Percentiles rank a stretch among this genome's conserved stretches.
Conservation (phyloP, 2,329 filamentous ascomycete genomes). For the Aspergillus caelatus region DNA sequence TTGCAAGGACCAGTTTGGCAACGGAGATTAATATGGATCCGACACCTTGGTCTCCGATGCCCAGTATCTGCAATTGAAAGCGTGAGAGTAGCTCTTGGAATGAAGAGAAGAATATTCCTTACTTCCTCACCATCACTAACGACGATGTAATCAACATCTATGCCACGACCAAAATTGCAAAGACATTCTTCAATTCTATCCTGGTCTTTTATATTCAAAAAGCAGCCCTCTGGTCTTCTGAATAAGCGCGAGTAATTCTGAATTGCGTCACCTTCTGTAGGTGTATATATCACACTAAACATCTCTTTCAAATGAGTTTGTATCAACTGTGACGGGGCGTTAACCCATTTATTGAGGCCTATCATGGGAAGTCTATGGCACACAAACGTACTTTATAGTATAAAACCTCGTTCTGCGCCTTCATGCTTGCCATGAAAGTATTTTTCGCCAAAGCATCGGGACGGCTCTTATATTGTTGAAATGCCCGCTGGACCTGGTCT, state of each 20-base stretch:
- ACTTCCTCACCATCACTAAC: conserved; percentile 70
- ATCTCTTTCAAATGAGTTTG: conserved; percentile 81
- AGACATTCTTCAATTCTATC: conserved; percentile 69
- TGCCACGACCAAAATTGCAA: conserved; percentile 66
- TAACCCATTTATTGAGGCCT: background rate
- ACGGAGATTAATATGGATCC: conserved; percentile 82
- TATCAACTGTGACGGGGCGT: conserved; percentile 57
- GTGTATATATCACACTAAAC: conserved; percentile 89
- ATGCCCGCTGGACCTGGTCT: conserved; percentile 75
- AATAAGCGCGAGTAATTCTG: conserved; percentile 81
- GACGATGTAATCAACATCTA: conserved; percentile 86
- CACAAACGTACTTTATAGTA: conserved; percentile 66
- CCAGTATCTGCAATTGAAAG: conserved; percentile 65
- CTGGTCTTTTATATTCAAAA: conserved; percentile 71
- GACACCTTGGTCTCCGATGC: conserved; percentile 86
- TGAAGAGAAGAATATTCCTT: background rate
- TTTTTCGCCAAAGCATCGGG: conserved; percentile 75
- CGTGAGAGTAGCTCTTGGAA: background rate
- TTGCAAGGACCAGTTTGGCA: conserved; percentile 81
- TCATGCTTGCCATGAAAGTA: conserved; percentile 82
- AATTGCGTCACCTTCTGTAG: conserved; percentile 87
- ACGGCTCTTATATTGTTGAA: conserved; percentile 72
- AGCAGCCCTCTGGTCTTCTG: conserved; percentile 77
- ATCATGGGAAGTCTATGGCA: background rate
- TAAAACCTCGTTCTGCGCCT: conserved; percentile 81